These are phyloP conservation scores for Chionographis japonica DNA, from an alignment of 106 monocot species.

Conservation along the genomic window DNA sequence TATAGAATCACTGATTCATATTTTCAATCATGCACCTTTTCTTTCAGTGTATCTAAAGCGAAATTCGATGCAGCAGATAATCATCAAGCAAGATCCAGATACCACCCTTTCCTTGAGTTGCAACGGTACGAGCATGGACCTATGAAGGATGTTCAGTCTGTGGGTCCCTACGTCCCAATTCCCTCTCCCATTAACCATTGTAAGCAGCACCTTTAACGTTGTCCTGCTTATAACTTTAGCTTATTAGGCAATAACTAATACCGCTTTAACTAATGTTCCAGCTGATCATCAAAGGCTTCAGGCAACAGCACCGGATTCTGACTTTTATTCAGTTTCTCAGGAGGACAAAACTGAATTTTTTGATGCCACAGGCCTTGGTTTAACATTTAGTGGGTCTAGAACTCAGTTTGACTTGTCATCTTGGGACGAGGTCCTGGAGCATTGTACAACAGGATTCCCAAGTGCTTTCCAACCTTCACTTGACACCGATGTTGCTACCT, in stretches of 20 bases:
- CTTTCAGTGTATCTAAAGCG: constrained; percentile 98
- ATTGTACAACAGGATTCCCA: constrained; percentile 21
- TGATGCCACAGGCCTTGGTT: constrained; percentile 31
- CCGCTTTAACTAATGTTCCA: constrained; percentile 11
- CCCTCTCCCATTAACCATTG: constrained; percentile 20
- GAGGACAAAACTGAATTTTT: constrained; percentile 37
- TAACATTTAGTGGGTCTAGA: constrained; percentile 29
- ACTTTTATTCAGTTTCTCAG: constrained; percentile 38
- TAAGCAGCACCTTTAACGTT: constrained; percentile 22
- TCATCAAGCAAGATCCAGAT: constrained; percentile 85
- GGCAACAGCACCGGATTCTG: constrained; percentile 27
- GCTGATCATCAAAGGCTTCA: constrained; percentile 29
- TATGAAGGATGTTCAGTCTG: constrained; percentile 25
- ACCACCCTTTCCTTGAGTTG: constrained; percentile 90
- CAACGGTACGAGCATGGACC: constrained; percentile 57
- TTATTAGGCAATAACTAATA: background rate
- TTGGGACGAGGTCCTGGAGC: constrained; percentile 47
- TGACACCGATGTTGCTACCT: background rate
- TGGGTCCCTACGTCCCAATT: constrained; percentile 18
- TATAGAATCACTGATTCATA: constrained; percentile 74
- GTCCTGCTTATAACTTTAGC: background rate
- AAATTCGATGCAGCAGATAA: constrained; percentile 99
- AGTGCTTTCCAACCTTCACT: no score
- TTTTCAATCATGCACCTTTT: constrained; percentile 75
- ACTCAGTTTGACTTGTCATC: constrained; percentile 35